Percentiles rank a stretch among this genome's conserved stretches.
Evolutionary conservation across 768 basidiomycete species (phyloP).

Genomic region (Russula foetens): DNA sequence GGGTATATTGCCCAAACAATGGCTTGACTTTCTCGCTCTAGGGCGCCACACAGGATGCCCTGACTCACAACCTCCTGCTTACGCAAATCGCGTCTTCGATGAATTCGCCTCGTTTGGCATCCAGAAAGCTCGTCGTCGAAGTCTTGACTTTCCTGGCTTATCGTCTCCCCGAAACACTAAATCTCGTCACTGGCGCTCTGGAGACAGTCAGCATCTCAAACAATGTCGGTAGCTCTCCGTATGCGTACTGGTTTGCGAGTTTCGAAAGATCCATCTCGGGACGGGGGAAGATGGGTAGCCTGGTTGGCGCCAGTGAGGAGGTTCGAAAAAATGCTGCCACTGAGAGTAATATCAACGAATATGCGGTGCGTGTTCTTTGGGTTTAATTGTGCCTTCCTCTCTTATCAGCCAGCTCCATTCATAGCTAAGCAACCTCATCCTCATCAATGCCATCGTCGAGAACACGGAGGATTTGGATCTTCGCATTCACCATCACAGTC

Average conservation of each 20-base stretch:
- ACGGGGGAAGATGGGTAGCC: constrained; percentile 88
- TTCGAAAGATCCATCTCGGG: constrained; percentile 71
- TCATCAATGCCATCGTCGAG: constrained; percentile 61
- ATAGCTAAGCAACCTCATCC: constrained; percentile 61
- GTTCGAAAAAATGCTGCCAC: constrained; percentile 58
- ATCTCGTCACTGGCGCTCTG: constrained; percentile 66
- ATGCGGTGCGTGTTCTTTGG: constrained; percentile 54
- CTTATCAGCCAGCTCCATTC: constrained; percentile 1
- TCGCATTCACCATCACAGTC: constrained; percentile 76
- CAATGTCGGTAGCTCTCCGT: constrained; percentile 47
- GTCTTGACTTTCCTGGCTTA: constrained; percentile 68
- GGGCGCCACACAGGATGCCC: constrained; percentile 58
- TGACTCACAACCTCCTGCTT: constrained; percentile 65
- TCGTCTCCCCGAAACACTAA: constrained; percentile 50
- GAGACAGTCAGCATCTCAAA: constrained; percentile 66
- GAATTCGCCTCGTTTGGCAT: constrained; percentile 70
- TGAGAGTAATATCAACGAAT: constrained; percentile 70
- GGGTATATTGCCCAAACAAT: not conserved
- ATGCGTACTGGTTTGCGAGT: constrained; percentile 86
- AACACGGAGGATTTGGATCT: constrained; percentile 71
- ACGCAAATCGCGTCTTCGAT: constrained; percentile 76
- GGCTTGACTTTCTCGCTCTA: constrained; percentile 14
- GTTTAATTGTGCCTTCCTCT: not conserved
- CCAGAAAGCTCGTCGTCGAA: constrained; percentile 73
- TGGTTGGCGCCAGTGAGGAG: constrained; percentile 93